phyloP scores from a whole-genome alignment of 2,329 filamentous ascomycete genomes.

The Albifimbria verrucaria region DNA sequence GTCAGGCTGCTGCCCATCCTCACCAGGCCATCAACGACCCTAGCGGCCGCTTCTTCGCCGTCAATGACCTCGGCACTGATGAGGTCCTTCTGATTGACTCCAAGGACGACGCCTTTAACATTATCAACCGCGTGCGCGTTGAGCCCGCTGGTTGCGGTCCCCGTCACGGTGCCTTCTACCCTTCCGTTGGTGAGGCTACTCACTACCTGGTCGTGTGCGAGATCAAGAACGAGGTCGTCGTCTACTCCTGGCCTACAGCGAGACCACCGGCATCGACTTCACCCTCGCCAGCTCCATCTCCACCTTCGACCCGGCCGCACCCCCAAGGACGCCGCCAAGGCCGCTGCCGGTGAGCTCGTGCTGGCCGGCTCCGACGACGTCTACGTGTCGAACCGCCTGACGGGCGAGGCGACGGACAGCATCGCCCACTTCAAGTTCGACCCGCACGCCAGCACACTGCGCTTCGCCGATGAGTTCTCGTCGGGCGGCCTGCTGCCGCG shows the following conservation, averaged over 20 bases:
- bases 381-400: slow-evolving; percentile 50
- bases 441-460: slow-evolving; percentile 24
- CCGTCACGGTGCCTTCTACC: slow-evolving; percentile 48
- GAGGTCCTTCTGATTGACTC: slow-evolving; percentile 43
- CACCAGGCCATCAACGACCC: slow-evolving; percentile 49
- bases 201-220: slow-evolving; percentile 48
- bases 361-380: slow-evolving; percentile 40
- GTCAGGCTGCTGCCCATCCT: slow-evolving; percentile 34
- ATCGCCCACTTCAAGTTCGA: slow-evolving; percentile 43
- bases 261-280: slow-evolving; percentile 30
- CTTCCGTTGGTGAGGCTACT: slow-evolving; percentile 28
- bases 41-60: slow-evolving; percentile 44
- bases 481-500: slow-evolving; percentile 38
- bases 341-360: slow-evolving; percentile 43
- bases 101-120: slow-evolving; percentile 34
- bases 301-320: slow-evolving; percentile 33
- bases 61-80: slow-evolving; percentile 49
- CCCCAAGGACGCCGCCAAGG: slow-evolving; percentile 32
- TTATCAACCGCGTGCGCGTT: slow-evolving; percentile 31
- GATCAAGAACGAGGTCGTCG: slow-evolving; percentile 39
- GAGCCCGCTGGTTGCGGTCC: slow-evolving; percentile 40
- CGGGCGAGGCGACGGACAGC: slow-evolving; percentile 41
- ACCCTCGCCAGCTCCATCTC: slow-evolving; percentile 32
- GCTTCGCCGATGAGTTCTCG: slow-evolving; percentile 28
- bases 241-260: slow-evolving; percentile 39